These are phyloP conservation scores for Phytopythium vexans DNA, from an alignment of 352 stramenopile species.

Conservation along the genomic window DNA sequence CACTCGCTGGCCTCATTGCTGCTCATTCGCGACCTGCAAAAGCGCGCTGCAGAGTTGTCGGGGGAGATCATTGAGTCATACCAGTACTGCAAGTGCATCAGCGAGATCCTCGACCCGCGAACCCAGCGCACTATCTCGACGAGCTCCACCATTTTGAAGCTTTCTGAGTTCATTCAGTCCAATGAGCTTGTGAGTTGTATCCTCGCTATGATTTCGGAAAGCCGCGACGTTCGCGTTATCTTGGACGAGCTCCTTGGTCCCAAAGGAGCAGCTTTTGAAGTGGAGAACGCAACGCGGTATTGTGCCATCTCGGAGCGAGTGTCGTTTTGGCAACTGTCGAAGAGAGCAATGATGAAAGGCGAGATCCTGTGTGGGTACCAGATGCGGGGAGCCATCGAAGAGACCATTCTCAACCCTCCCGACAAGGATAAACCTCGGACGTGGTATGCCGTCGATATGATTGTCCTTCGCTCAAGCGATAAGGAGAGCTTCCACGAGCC, in stretches of 20 bases:
- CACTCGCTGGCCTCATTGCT: conserved; percentile 82
- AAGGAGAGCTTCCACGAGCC: conserved; percentile 15
- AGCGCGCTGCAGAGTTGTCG: background rate
- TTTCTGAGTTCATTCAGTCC: conserved; percentile 87
- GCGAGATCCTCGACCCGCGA: conserved; percentile 83
- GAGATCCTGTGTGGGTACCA: conserved; percentile 85
- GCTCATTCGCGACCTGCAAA: conserved; percentile 80
- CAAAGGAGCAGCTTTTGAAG: conserved; percentile 68
- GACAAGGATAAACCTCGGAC: conserved; percentile 37
- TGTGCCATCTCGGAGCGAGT: conserved; percentile 45
- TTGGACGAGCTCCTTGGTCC: conserved; percentile 75
- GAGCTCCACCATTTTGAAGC: conserved; percentile 61
- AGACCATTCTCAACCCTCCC: conserved; percentile 73
- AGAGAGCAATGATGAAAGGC: conserved; percentile 41
- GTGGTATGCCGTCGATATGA: conserved; percentile 62
- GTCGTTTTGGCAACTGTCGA: conserved; percentile 81
- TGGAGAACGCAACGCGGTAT: conserved; percentile 60
- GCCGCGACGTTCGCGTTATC: conserved; percentile 75
- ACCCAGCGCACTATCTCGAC: conserved; percentile 82
- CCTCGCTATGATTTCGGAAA: conserved; percentile 87
- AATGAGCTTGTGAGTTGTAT: conserved; percentile 86
- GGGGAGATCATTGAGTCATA: conserved; percentile 4
- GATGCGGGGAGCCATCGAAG: conserved; percentile 24
- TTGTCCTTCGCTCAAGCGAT: conserved; percentile 52
- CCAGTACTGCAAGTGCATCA: conserved; percentile 71